Conservation (phyloP, 805 yeast genomes). For the Scheffersomyces amazonensis region DNA sequence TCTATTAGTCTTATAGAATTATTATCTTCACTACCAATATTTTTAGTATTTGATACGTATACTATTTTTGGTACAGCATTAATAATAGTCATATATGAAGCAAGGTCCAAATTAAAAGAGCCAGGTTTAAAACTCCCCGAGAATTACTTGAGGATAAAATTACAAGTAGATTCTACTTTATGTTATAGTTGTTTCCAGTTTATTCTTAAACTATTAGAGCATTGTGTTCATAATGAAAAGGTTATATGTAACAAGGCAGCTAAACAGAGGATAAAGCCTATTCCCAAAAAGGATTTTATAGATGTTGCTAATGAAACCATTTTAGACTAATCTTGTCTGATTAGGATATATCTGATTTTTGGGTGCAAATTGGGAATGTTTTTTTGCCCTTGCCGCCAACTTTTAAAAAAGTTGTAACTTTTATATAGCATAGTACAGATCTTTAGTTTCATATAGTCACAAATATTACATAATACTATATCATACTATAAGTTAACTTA, state of each 20-base stretch:
- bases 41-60: slow-evolving; percentile 30
- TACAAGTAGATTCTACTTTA: slow-evolving; percentile 11
- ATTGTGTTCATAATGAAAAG: slow-evolving; percentile 20
- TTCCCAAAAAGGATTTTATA: background rate
- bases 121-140: slow-evolving; percentile 15
- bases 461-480: too few species aligned
- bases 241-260: slow-evolving; percentile 21
- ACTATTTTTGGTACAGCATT: slow-evolving; percentile 30
- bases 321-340: too few species aligned
- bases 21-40: slow-evolving; percentile 35
- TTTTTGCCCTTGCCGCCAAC: too few species aligned
- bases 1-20: slow-evolving; percentile 34
- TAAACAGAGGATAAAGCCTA: background rate
- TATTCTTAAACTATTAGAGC: slow-evolving; percentile 18
- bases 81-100: slow-evolving; percentile 20
- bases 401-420: too few species aligned
- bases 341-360: too few species aligned
- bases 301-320: slow-evolving; percentile 1
- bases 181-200: slow-evolving; percentile 26
- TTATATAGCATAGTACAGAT: too few species aligned
- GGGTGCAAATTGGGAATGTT: too few species aligned
- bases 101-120: slow-evolving; percentile 12
- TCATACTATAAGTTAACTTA: too few species aligned
- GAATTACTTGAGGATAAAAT: slow-evolving; percentile 11
- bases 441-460: too few species aligned